Evolutionary conservation across 345 rosid genomes (phyloP).

Genomic region (Isatis tinctoria): DNA sequence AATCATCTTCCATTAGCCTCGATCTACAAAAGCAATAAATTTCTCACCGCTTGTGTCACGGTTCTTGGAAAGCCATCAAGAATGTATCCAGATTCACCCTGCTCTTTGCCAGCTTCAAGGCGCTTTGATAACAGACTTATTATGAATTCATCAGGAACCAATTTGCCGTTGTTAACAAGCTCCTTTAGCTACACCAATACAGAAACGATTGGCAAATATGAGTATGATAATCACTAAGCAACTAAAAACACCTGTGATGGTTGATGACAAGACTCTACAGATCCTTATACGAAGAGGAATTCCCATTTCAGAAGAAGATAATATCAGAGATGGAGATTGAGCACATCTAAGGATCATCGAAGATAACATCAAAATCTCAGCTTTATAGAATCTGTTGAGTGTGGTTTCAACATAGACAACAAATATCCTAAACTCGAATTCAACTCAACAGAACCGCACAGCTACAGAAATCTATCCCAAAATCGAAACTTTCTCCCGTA

Average conservation of each 20-base stretch:
- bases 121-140: slow-evolving; percentile 75
- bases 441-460: background rate
- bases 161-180: slow-evolving; percentile 74
- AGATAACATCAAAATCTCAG: background rate
- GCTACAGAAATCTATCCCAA: background rate
- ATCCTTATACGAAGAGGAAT: no score
- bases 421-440: background rate
- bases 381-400: background rate
- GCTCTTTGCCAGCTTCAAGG: slow-evolving; percentile 61
- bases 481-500: background rate
- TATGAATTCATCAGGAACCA: slow-evolving; percentile 89
- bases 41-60: slow-evolving; percentile 84
- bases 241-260: background rate
- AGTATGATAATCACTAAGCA: background rate
- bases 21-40: slow-evolving; percentile 1
- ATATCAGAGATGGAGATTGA: background rate
- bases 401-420: background rate
- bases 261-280: background rate
- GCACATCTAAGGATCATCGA: background rate
- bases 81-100: slow-evolving; percentile 91
- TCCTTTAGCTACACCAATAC: slow-evolving; percentile 61
- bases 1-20: background rate
- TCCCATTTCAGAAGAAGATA: no score
- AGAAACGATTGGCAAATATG: background rate
- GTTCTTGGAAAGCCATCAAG: slow-evolving; percentile 99